These are phyloP conservation scores for Poa annua DNA, from an alignment of 176 grass and related monocot genomes.

Conservation along the genomic window DNA sequence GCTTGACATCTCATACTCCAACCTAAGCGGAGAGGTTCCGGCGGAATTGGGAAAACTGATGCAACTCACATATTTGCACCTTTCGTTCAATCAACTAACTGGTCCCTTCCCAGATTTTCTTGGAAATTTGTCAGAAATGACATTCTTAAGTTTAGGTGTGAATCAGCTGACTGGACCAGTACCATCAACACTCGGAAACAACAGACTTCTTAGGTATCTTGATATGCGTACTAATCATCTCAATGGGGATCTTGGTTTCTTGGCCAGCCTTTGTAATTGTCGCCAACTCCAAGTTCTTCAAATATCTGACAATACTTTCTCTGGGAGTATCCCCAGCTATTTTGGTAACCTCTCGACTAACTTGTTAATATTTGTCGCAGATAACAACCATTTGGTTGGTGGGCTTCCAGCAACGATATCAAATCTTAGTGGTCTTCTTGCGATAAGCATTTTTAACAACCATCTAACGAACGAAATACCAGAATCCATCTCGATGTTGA, in stretches of 20 bases:
- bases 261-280: background rate
- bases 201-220: accelerated
- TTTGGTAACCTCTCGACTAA: slow-evolving; percentile 10
- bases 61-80: background rate
- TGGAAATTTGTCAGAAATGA: background rate
- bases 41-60: background rate
- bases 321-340: background rate
- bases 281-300: background rate
- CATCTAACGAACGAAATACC: background rate
- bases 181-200: too few relatives aligned
- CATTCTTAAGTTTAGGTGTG: accelerated
- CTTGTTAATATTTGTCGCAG: accelerated
- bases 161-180: background rate
- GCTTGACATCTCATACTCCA: background rate
- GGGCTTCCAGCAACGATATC: background rate
- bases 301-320: background rate
- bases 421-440: background rate
- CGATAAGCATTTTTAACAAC: accelerated
- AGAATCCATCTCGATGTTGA: background rate
- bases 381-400: background rate
- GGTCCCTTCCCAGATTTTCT: background rate
- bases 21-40: background rate
- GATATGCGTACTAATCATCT: background rate
- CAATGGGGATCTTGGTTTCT: background rate
- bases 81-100: background rate